phyloP scores from a whole-genome alignment of 768 basidiomycete genomes.

The Amanita jacksonii region DNA sequence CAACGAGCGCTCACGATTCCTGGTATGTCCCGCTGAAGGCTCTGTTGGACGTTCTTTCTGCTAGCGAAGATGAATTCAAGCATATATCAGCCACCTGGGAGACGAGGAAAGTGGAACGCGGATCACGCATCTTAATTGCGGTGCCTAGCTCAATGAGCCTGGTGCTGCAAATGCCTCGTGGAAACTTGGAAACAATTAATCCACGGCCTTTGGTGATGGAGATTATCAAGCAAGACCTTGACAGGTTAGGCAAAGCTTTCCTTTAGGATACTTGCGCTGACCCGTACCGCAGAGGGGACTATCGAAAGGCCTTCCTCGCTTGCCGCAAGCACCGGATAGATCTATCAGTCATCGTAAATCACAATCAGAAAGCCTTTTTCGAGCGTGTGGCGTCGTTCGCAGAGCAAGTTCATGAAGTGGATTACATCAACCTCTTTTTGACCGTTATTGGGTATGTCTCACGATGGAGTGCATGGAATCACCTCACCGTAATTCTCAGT shows the following conservation, averaged over 20 bases:
- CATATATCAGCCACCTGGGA: slow-evolving; percentile 39
- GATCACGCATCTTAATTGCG: slow-evolving; percentile 80
- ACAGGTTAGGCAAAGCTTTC: slow-evolving; percentile 37
- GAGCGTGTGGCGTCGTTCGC: slow-evolving; percentile 56
- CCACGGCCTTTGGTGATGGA: slow-evolving; percentile 87
- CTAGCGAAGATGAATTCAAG: slow-evolving; percentile 21
- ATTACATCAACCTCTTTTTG: slow-evolving; percentile 88
- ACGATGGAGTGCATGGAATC: slow-evolving; percentile 6
- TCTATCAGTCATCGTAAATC: slow-evolving; percentile 79
- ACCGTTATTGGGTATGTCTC: slow-evolving; percentile 66
- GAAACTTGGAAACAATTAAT: slow-evolving; percentile 92
- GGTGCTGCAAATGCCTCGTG: slow-evolving; percentile 95
- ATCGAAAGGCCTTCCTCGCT: slow-evolving; percentile 80
- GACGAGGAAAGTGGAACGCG: slow-evolving; percentile 78
- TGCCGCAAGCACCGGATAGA: slow-evolving; percentile 94
- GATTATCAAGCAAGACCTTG: slow-evolving; percentile 68
- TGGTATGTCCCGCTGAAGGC: slow-evolving; percentile 54
- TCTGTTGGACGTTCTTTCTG: slow-evolving; percentile 16
- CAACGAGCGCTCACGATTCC: slow-evolving; percentile 73
- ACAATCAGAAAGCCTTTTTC: slow-evolving; percentile 62
- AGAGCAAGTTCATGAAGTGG: slow-evolving; percentile 81
- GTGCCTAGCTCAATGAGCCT: slow-evolving; percentile 84
- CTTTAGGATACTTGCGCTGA: not conserved
- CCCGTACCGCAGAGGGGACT: slow-evolving; percentile 69
- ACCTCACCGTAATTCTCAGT: slow-evolving; percentile 25